Conservation (phyloP, 257 asterid genomes). For the Primulina eburnea region DNA sequence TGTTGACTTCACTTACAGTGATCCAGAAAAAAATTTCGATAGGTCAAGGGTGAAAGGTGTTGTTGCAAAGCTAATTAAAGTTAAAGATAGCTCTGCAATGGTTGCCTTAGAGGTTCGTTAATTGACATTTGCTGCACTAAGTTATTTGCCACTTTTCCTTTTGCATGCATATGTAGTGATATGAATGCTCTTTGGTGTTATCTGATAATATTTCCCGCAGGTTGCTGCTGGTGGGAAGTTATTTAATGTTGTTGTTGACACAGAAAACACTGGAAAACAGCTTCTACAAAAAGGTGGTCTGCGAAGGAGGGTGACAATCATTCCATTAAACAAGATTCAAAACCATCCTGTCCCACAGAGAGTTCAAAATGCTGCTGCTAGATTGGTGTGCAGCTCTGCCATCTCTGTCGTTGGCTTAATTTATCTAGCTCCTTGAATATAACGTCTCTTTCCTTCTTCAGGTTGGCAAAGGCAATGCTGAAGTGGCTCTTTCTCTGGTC, state of each 20-base stretch:
- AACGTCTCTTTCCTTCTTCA: slow-evolving; percentile 29
- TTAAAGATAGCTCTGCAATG: slow-evolving; percentile 78
- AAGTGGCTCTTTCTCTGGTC: slow-evolving; percentile 89
- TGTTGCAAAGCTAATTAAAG: slow-evolving; percentile 87
- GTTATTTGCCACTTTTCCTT: slow-evolving; percentile 20
- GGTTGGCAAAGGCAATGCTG: slow-evolving; percentile 97
- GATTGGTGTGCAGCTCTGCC: slow-evolving; percentile 52
- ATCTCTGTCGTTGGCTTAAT: slow-evolving; percentile 14
- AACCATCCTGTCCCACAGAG: slow-evolving; percentile 58
- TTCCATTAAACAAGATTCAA: slow-evolving; percentile 89
- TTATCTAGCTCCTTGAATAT: slow-evolving; percentile 12
- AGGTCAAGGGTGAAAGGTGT: slow-evolving; percentile 92
- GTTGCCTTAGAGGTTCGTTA: slow-evolving; percentile 81
- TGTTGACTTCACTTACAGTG: slow-evolving; percentile 69
- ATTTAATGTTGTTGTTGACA: slow-evolving; percentile 87
- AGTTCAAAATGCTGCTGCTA: slow-evolving; percentile 70
- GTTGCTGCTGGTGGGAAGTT: slow-evolving; percentile 98
- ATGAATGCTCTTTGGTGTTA: slow-evolving; percentile 21
- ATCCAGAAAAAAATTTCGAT: slow-evolving; percentile 78
- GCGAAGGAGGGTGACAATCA: slow-evolving; percentile 86
- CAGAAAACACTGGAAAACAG: slow-evolving; percentile 81
- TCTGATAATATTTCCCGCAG: slow-evolving; percentile 39
- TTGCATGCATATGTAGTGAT: slow-evolving; percentile 13
- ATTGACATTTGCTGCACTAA: slow-evolving; percentile 18
- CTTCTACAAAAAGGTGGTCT: slow-evolving; percentile 85